Percentiles rank a stretch among this genome's conserved stretches.
Evolutionary conservation across 2,329 filamentous ascomycete genomes (phyloP).

Genomic region (Microascus cirrosus): DNA sequence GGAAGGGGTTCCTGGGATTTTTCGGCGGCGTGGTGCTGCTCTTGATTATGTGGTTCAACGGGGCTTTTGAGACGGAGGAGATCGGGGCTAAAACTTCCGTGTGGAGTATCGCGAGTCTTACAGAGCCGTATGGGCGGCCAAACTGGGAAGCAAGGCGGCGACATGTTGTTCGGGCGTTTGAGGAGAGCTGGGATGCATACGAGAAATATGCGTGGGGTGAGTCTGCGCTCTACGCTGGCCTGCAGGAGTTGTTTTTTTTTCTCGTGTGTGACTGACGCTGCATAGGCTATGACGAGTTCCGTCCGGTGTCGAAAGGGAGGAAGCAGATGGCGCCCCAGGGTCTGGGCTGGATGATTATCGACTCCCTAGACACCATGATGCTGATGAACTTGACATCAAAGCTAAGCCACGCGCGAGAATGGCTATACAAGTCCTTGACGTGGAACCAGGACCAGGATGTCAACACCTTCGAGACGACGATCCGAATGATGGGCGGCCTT

Average conservation of each 20-base stretch:
- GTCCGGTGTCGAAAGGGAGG: conserved; percentile 69
- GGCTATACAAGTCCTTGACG: conserved; percentile 69
- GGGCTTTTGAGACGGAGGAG: conserved; percentile 37
- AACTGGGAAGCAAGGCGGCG: conserved; percentile 74
- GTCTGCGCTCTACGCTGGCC: conserved; percentile 18
- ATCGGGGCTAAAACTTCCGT: conserved; percentile 22
- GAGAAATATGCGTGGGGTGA: conserved; percentile 88
- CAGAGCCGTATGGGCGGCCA: conserved; percentile 30
- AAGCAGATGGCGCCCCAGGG: conserved; percentile 79
- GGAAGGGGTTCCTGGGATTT: conserved; percentile 45
- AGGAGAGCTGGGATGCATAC: conserved; percentile 87
- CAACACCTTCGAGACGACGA: conserved; percentile 95
- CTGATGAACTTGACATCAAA: conserved; percentile 92
- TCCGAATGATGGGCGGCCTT: conserved; percentile 90
- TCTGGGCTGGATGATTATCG: conserved; percentile 96
- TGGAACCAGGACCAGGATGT: conserved; percentile 94
- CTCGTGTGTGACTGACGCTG: neutral
- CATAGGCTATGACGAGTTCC: conserved; percentile 71
- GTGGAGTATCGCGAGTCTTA: conserved; percentile 48
- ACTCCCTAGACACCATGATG: conserved; percentile 92
- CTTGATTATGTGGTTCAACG: conserved; percentile 57
- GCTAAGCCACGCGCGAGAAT: conserved; percentile 74
- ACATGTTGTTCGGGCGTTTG: conserved; percentile 79
- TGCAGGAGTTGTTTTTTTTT: neutral
- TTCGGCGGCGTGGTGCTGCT: conserved; percentile 43